Conservation (phyloP, 805 yeast genomes). For the Ogataea pignaliae region DNA sequence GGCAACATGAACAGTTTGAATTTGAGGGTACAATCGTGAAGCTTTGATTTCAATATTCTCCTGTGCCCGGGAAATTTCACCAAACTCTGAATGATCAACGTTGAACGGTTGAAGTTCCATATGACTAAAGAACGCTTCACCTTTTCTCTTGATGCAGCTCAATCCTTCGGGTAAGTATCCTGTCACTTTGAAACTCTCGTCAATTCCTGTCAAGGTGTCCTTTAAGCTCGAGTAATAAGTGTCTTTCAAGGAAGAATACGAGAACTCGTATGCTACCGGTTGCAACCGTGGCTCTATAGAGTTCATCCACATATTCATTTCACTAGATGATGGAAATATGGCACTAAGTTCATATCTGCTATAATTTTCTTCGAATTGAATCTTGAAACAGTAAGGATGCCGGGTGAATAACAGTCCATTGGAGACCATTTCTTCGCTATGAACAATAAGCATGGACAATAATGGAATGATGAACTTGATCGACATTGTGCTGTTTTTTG, state of each 20-base stretch:
- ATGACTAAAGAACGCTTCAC: slow-evolving; percentile 1
- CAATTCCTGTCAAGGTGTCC: not conserved
- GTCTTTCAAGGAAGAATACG: slow-evolving; percentile 20
- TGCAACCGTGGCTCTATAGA: slow-evolving; percentile 8
- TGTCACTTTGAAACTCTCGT: slow-evolving; percentile 12
- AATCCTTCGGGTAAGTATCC: slow-evolving; percentile 13
- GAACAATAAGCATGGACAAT: slow-evolving; percentile 23
- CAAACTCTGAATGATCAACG: not conserved
- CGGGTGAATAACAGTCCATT: slow-evolving; percentile 25
- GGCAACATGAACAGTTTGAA: slow-evolving; percentile 5
- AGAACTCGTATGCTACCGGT: slow-evolving; percentile 30
- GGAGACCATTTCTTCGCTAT: slow-evolving; percentile 20
- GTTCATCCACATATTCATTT: slow-evolving; percentile 39
- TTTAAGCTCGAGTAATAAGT: not conserved
- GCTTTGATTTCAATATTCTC: not conserved
- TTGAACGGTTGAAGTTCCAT: not conserved
- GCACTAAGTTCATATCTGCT: slow-evolving; percentile 43
- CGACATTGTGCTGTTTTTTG: slow-evolving; percentile 24
- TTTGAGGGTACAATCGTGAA: not conserved
- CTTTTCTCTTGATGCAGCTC: slow-evolving; percentile 6
- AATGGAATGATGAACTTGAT: slow-evolving; percentile 48
- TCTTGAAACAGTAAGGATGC: slow-evolving; percentile 34
- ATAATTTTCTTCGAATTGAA: slow-evolving; percentile 41
- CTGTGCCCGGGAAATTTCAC: not conserved
- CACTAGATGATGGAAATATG: slow-evolving; percentile 29